Conservation (phyloP, 768 basidiomycete genomes). For the Suillus lakei region DNA sequence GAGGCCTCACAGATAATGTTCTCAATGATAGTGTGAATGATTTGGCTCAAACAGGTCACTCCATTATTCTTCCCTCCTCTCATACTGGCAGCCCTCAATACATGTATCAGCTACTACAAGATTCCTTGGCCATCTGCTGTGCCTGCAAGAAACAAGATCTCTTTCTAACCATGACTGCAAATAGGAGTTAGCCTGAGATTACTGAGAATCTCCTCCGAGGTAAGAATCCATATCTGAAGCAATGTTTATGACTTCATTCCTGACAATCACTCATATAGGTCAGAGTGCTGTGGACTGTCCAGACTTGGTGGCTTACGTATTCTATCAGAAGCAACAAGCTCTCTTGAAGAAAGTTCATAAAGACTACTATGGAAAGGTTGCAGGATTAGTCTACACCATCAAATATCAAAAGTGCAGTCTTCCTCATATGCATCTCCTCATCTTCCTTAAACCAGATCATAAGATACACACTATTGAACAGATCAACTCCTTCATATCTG, state of each 20-base stretch:
- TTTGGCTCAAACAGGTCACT: constrained; percentile 34
- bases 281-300: constrained; percentile 49
- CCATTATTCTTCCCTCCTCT: constrained; percentile 46
- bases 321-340: constrained; percentile 45
- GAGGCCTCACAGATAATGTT: too few relatives aligned
- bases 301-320: constrained; percentile 52
- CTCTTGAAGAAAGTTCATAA: constrained; percentile 42
- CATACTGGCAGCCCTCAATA: constrained; percentile 44
- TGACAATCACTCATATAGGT: constrained; percentile 5
- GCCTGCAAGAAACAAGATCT: constrained; percentile 36
- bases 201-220: constrained; percentile 45
- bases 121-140: constrained; percentile 49
- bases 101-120: constrained; percentile 50
- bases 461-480: constrained; percentile 41
- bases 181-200: too few relatives aligned
- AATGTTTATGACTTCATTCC: not conserved
- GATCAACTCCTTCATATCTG: constrained; percentile 46
- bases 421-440: constrained; percentile 56
- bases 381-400: constrained; percentile 54
- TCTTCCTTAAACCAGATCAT: constrained; percentile 40
- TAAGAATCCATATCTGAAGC: not conserved
- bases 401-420: constrained; percentile 64
- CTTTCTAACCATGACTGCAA: too few relatives aligned
- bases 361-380: constrained; percentile 45
- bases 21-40: constrained; percentile 28